These are phyloP conservation scores for Colletotrichum liriopes DNA, from an alignment of 2,329 filamentous ascomycete genomes.

Conservation along the genomic window DNA sequence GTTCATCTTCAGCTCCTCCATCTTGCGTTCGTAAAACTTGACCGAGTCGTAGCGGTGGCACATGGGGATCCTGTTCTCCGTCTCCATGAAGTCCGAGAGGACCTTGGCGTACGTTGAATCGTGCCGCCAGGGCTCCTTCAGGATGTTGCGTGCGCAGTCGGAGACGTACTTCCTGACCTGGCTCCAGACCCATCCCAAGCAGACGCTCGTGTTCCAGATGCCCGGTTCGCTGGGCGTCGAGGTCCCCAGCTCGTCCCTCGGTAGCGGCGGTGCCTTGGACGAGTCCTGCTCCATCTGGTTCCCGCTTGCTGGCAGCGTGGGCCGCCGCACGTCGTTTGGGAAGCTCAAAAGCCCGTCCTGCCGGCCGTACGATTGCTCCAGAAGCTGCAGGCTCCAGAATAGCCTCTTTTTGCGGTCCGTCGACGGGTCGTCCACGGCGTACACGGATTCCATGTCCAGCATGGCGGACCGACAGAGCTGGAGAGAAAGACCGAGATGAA, in stretches of 20 bases:
- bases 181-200: conserved; percentile 68
- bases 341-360: conserved; percentile 61
- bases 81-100: conserved; percentile 66
- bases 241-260: conserved; percentile 61
- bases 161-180: conserved; percentile 62
- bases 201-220: conserved; percentile 66
- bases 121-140: conserved; percentile 66
- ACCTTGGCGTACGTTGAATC: conserved; percentile 68
- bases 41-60: conserved; percentile 68
- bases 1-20: conserved; percentile 61
- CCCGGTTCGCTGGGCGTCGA: conserved; percentile 58
- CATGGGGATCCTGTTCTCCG: conserved; percentile 64
- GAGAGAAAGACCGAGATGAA: conserved; percentile 65
- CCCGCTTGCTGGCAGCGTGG: conserved; percentile 49
- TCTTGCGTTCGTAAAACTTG: conserved; percentile 65
- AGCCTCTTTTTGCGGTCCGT: conserved; percentile 64
- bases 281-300: conserved; percentile 47
- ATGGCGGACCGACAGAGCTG: conserved; percentile 67
- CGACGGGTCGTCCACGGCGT: conserved; percentile 52
- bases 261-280: conserved; percentile 58
- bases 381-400: conserved; percentile 67
- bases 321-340: conserved; percentile 59
- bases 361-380: conserved; percentile 66
- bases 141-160: conserved; percentile 62
- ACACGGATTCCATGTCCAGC: conserved; percentile 61